Evolutionary conservation across 2,329 filamentous ascomycete genomes (phyloP).

Genomic region (Colletotrichum agaves): DNA sequence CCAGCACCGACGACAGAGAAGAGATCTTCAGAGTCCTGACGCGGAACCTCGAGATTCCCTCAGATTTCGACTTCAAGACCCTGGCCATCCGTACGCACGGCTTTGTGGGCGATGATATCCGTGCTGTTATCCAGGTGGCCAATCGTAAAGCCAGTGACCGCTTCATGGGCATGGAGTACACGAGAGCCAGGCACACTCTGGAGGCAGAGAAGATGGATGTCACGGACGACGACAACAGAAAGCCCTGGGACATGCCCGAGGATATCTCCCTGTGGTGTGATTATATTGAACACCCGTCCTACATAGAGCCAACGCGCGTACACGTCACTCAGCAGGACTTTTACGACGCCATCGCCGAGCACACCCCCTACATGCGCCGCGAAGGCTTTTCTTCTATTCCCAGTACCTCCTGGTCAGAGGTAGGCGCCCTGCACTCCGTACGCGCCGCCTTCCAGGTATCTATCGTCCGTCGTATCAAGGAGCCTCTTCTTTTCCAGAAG

Average conservation of each 20-base stretch:
- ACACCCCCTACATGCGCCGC: slow-evolving; percentile 73
- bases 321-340: slow-evolving; percentile 71
- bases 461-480: slow-evolving; percentile 89
- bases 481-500: slow-evolving; percentile 79
- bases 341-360: slow-evolving; percentile 74
- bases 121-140: slow-evolving; percentile 66
- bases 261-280: slow-evolving; percentile 29
- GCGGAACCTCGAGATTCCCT: slow-evolving; percentile 69
- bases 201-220: slow-evolving; percentile 9
- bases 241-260: slow-evolving; percentile 8
- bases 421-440: slow-evolving; percentile 84
- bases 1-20: slow-evolving; percentile 80
- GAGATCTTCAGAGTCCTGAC: slow-evolving; percentile 82
- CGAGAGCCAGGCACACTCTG: slow-evolving; percentile 30
- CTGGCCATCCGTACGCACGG: slow-evolving; percentile 89
- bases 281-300: slow-evolving; percentile 38
- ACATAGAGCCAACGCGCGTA: slow-evolving; percentile 40
- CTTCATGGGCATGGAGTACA: slow-evolving; percentile 45
- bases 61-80: slow-evolving; percentile 77
- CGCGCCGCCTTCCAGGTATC: slow-evolving; percentile 84
- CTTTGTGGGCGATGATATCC: slow-evolving; percentile 91
- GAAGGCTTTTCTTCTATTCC: slow-evolving; percentile 97
- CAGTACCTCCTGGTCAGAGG: slow-evolving; percentile 91
- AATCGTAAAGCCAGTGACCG: slow-evolving; percentile 51
- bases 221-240: not conserved